phyloP scores from a whole-genome alignment of 1,139 yeast genomes.

The Blastobotrys capitulatus region DNA sequence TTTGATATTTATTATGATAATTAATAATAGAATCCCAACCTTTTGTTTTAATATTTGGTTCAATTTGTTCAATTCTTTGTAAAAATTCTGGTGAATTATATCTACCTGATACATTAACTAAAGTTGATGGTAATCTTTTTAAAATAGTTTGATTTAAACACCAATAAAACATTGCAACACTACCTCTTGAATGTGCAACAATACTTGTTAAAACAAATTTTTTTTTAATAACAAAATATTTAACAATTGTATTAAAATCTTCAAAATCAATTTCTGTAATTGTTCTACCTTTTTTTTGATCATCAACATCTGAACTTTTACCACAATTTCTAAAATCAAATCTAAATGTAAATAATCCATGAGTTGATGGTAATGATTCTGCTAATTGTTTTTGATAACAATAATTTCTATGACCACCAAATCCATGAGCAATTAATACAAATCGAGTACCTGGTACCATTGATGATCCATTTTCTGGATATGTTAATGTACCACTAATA shows the following conservation, averaged over 20 bases:
- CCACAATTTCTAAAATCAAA: slow-evolving; percentile 90
- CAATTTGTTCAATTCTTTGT: slow-evolving; percentile 33
- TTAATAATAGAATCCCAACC: slow-evolving; percentile 29
- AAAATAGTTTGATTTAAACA: slow-evolving; percentile 35
- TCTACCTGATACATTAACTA: slow-evolving; percentile 71
- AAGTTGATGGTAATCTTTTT: slow-evolving; percentile 45
- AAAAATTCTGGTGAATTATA: slow-evolving; percentile 32
- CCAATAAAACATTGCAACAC: slow-evolving; percentile 74
- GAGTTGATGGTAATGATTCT: slow-evolving; percentile 48
- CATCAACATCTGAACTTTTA: slow-evolving; percentile 53
- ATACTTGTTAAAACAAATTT: slow-evolving; percentile 47
- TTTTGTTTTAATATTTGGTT: slow-evolving; percentile 35
- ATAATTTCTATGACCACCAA: slow-evolving; percentile 77
- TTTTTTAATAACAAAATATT: slow-evolving; percentile 34
- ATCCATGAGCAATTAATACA: slow-evolving; percentile 63
- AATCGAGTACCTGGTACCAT: slow-evolving; percentile 26
- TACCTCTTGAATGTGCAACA: slow-evolving; percentile 78
- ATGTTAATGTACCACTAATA: slow-evolving; percentile 19
- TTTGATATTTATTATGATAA: slow-evolving; percentile 42
- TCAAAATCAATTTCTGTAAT: slow-evolving; percentile 58
- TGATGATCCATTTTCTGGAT: slow-evolving; percentile 10
- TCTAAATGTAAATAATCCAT: slow-evolving; percentile 61
- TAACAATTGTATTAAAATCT: slow-evolving; percentile 46
- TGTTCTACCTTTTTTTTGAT: slow-evolving; percentile 46
- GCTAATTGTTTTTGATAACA: slow-evolving; percentile 68